Conservation (phyloP, 1,139 yeast species). For the Yamadazyma sp. region DNA sequence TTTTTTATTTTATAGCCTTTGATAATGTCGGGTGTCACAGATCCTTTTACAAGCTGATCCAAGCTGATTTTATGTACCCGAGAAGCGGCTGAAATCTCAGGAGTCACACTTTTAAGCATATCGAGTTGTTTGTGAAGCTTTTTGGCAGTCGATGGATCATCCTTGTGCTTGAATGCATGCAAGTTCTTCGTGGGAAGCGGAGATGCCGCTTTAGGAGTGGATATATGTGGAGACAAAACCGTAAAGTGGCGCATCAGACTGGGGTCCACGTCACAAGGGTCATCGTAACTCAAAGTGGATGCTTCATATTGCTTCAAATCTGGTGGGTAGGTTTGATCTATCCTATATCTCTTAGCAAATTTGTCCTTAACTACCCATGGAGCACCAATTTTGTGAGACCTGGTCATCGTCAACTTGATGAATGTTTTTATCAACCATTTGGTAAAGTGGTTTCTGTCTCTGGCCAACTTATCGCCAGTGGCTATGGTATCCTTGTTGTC, state of each 20-base stretch:
- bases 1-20: constrained; percentile 13
- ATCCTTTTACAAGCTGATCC: not conserved
- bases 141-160: not conserved
- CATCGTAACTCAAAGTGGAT: constrained; percentile 33
- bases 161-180: not conserved
- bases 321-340: constrained; percentile 58
- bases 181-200: constrained; percentile 1
- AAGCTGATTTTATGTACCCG: constrained; percentile 1
- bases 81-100: not conserved
- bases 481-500: constrained; percentile 63
- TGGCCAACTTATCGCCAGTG: constrained; percentile 67
- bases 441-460: constrained; percentile 87
- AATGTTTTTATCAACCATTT: constrained; percentile 89
- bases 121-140: constrained; percentile 4
- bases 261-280: constrained; percentile 28
- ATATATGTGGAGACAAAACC: constrained; percentile 7
- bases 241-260: constrained; percentile 16
- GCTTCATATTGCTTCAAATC: constrained; percentile 44
- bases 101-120: not conserved
- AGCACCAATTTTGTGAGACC: constrained; percentile 86
- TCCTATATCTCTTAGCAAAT: constrained; percentile 61
- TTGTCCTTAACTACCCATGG: constrained; percentile 94
- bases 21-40: constrained; percentile 2
- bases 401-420: constrained; percentile 76
- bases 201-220: constrained; percentile 1